Percentiles rank a stretch among this genome's conserved stretches.
phyloP scores from a whole-genome alignment of 257 asterid genomes.

The Jaltomata sinuosa region DNA sequence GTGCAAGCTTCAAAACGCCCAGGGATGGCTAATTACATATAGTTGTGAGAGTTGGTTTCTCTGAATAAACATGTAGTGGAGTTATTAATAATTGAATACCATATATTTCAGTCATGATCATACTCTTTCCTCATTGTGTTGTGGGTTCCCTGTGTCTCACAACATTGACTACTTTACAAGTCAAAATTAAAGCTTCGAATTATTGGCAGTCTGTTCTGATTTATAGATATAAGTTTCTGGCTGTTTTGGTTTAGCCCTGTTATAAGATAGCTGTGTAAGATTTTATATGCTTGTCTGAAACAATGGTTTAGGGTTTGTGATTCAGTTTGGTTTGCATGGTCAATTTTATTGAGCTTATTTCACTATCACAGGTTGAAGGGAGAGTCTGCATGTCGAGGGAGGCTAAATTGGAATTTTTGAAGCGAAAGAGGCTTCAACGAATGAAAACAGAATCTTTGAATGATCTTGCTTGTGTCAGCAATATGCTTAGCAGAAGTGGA shows the following conservation, averaged over 20 bases:
- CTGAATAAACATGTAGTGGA: neutral
- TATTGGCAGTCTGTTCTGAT: neutral
- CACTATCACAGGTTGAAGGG: conserved; percentile 76
- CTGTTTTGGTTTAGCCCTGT: neutral
- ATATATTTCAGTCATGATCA: neutral
- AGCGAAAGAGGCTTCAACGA: conserved; percentile 71
- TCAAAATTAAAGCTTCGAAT: neutral
- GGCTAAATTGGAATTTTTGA: conserved; percentile 78
- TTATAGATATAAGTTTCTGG: neutral
- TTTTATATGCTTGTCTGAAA: neutral
- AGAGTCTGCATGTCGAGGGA: conserved; percentile 60
- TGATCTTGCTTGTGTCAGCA: conserved; percentile 34
- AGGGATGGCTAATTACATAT: neutral
- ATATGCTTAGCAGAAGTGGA: conserved; percentile 54
- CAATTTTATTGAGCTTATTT: neutral
- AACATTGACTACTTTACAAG: neutral
- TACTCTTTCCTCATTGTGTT: neutral
- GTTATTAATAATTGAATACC: neutral
- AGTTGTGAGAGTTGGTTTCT: neutral
- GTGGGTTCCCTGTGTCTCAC: neutral
- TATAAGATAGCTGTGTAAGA: neutral
- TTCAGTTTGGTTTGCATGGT: neutral
- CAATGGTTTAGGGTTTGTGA: neutral
- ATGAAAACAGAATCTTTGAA: conserved; percentile 44
- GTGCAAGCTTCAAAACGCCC: neutral